Percentiles rank a stretch among this genome's conserved stretches.
phyloP scores from a whole-genome alignment of 768 basidiomycete species.

The Podaxis sp. region DNA sequence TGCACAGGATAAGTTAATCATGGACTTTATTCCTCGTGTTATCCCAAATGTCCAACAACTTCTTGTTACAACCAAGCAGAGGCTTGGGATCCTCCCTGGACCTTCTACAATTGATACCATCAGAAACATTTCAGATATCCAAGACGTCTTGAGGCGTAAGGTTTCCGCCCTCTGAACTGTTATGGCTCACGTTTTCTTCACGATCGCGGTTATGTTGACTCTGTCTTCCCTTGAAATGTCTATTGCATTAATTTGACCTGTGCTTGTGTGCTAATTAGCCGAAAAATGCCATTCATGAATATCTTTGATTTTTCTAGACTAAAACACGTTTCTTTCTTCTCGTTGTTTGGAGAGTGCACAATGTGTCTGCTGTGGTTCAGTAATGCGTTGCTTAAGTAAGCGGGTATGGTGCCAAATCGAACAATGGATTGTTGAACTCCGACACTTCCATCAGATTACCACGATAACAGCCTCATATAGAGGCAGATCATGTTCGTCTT shows the following conservation, averaged over 20 bases:
- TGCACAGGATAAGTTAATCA: conserved; percentile 69
- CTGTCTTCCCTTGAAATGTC: background rate
- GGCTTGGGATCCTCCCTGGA: conserved; percentile 71
- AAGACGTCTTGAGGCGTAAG: conserved; percentile 62
- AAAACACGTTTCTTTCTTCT: no score
- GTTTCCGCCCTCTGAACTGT: conserved; percentile 18
- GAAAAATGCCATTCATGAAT: conserved; percentile 1
- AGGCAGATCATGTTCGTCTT: background rate
- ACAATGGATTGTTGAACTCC: conserved; percentile 2
- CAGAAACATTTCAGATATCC: conserved; percentile 68
- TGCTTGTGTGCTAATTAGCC: conserved; percentile 4
- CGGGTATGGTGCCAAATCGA: background rate
- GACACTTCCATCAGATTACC: conserved; percentile 7
- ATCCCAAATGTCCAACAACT: conserved; percentile 74
- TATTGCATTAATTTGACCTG: conserved; percentile 7
- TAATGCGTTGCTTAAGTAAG: background rate
- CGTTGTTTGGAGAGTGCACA: background rate
- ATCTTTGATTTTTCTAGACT: background rate
- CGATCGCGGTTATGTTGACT: conserved; percentile 7
- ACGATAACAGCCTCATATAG: conserved; percentile 5
- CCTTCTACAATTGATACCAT: conserved; percentile 63
- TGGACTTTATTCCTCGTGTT: conserved; percentile 78
- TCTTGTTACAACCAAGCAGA: conserved; percentile 76
- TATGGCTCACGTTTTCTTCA: background rate
- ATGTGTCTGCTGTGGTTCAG: background rate